phyloP scores from a whole-genome alignment of 1,284 basidiomycete genomes.

The Wolfiporia cocos region DNA sequence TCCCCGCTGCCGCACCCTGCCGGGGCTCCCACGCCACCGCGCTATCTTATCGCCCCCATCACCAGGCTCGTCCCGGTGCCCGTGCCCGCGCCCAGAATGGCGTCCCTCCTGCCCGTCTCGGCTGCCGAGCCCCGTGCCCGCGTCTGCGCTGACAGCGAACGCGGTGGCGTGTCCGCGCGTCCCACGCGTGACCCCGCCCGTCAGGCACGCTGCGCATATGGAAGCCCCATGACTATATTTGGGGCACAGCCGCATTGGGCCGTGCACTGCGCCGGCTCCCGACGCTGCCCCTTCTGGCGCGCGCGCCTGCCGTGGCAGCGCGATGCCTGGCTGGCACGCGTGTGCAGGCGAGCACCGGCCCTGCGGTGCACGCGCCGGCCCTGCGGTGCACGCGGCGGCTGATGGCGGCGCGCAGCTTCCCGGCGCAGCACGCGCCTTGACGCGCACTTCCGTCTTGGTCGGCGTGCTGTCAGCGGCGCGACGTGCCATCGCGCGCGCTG shows the following conservation, averaged over 20 bases:
- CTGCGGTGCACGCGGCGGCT: no score
- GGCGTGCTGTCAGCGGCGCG: no score
- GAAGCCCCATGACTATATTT: slow-evolving; percentile 5
- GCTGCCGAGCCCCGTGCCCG: not conserved
- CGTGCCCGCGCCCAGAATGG: slow-evolving; percentile 1
- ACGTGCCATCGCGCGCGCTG: no score
- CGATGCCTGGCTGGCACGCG: no score
- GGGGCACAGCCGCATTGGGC: slow-evolving; percentile 2
- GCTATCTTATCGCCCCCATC: slow-evolving; percentile 9
- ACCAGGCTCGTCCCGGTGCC: not conserved
- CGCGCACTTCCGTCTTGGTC: no score
- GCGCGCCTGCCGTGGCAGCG: no score
- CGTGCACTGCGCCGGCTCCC: no score
- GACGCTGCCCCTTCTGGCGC: no score
- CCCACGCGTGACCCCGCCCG: slow-evolving; percentile 1
- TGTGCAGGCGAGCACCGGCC: no score
- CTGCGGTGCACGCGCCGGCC: no score
- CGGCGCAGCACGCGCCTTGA: no score
- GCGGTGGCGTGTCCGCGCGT: not conserved
- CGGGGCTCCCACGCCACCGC: slow-evolving; percentile 9
- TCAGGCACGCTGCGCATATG: slow-evolving; percentile 8
- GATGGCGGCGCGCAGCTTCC: no score
- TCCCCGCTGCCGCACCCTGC: slow-evolving; percentile 2
- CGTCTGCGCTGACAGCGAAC: not conserved
- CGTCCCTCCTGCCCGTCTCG: not conserved